Conservation (phyloP, 257 asterid species). For the Solanum bukasovii region DNA sequence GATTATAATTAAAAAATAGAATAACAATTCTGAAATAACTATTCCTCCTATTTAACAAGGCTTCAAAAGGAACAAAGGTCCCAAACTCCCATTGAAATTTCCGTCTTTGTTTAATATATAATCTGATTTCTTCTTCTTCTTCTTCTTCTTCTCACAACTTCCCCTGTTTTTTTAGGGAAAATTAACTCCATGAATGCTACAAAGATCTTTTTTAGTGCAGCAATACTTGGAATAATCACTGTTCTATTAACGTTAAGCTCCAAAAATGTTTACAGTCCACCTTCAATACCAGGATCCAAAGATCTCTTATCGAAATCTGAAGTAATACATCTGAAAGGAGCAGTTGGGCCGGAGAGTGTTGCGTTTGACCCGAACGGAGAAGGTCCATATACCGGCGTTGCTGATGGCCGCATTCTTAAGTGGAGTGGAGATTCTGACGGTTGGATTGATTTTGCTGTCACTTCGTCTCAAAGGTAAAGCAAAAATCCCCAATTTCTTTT, state of each 20-base stretch:
- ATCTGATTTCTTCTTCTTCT: background rate
- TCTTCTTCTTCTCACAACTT: background rate
- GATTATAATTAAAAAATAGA: accelerated
- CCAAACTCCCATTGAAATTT: background rate
- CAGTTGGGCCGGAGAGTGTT: constrained; percentile 19
- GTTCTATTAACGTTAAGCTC: background rate
- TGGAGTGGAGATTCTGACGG: background rate
- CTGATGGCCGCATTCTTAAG: constrained; percentile 23
- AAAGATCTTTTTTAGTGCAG: background rate
- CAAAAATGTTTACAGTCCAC: background rate
- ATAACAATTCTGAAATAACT: background rate
- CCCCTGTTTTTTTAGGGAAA: background rate
- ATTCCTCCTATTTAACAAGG: accelerated
- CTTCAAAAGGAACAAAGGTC: background rate
- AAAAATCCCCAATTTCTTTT: background rate
- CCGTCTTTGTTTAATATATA: background rate
- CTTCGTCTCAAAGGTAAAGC: constrained; percentile 12
- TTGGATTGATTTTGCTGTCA: constrained; percentile 18
- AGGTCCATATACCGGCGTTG: constrained; percentile 23
- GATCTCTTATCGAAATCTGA: background rate
- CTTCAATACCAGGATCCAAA: background rate
- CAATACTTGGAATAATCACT: background rate
- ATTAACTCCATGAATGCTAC: background rate
- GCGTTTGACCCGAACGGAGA: constrained; percentile 10
- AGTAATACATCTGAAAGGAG: background rate